Percentiles rank a stretch among this genome's conserved stretches.
These are phyloP conservation scores for Heliosperma pusillum DNA, from an alignment of 148 eudicot species.

Conservation along the genomic window DNA sequence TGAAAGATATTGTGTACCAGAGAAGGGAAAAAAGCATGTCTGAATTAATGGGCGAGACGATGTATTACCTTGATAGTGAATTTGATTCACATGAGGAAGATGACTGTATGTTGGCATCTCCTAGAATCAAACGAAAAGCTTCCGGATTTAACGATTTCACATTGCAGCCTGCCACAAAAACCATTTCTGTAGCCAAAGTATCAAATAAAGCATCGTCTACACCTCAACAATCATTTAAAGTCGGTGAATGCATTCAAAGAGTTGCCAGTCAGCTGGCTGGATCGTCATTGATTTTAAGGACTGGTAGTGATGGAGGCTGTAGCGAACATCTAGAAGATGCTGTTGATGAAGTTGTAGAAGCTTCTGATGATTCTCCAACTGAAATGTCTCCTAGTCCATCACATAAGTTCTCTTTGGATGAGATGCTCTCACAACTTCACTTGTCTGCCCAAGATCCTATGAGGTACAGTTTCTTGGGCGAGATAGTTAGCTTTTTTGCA, in stretches of 20 bases:
- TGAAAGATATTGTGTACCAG: constrained; percentile 54
- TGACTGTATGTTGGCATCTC: constrained; percentile 28
- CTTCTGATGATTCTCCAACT: constrained; percentile 33
- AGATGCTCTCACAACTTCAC: constrained; percentile 64
- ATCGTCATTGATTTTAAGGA: constrained; percentile 39
- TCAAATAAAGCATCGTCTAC: constrained; percentile 40
- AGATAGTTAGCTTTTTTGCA: constrained; percentile 44
- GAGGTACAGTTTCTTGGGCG: constrained; percentile 37
- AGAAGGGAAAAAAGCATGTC: constrained; percentile 59
- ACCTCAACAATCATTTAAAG: constrained; percentile 80
- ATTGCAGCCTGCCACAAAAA: constrained; percentile 41
- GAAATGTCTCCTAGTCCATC: constrained; percentile 32
- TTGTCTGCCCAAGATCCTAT: constrained; percentile 64
- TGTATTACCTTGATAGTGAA: constrained; percentile 53
- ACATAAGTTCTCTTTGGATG: constrained; percentile 43
- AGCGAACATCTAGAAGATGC: constrained; percentile 24
- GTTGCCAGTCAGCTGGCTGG: constrained; percentile 86
- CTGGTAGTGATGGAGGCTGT: constrained; percentile 28
- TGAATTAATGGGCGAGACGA: constrained; percentile 57
- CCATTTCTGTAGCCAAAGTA: constrained; percentile 60
- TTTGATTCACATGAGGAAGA: constrained; percentile 51
- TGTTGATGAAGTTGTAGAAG: constrained; percentile 35
- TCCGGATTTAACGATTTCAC: constrained; percentile 39
- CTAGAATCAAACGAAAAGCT: constrained; percentile 46
- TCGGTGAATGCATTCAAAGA: constrained; percentile 88